Percentiles rank a stretch among this genome's conserved stretches.
These are phyloP conservation scores for Ligustrum vulgare DNA, from an alignment of 257 asterid genomes.

Conservation along the genomic window DNA sequence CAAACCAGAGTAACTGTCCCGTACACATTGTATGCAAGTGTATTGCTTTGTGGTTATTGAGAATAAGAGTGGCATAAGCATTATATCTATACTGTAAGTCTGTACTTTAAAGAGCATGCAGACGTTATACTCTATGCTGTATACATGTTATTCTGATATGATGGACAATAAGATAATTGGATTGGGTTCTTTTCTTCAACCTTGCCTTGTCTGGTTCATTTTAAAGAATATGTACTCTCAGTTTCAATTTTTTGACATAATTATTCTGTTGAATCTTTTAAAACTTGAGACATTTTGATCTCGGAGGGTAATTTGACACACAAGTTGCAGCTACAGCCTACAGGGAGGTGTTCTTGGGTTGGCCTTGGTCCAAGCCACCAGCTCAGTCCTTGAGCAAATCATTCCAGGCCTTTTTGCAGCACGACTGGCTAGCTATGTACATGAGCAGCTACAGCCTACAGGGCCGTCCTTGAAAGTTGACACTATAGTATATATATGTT, in stretches of 20 bases:
- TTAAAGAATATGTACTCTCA: not conserved
- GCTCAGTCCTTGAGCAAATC: not conserved
- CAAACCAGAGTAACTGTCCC: slow-evolving; percentile 30
- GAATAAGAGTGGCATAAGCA: not conserved
- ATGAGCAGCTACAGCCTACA: no score
- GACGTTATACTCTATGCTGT: not conserved
- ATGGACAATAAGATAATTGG: not conserved
- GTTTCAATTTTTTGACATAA: no score
- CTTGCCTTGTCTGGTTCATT: not conserved
- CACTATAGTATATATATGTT: no score
- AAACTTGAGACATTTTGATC: no score
- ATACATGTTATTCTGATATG: no score
- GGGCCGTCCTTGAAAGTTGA: no score
- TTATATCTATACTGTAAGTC: not conserved
- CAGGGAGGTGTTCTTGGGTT: not conserved
- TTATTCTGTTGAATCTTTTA: no score
- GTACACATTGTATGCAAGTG: slow-evolving; percentile 5
- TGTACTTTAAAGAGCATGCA: not conserved
- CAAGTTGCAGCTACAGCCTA: no score
- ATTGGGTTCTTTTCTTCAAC: not conserved
- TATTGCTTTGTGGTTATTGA: slow-evolving; percentile 3
- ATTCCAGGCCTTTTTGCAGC: not conserved
- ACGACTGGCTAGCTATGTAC: not conserved
- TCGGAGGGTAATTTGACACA: no score
- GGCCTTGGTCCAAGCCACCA: not conserved